These are phyloP conservation scores for Ustilago crameri DNA, from an alignment of 1,284 basidiomycete species.

Conservation along the genomic window DNA sequence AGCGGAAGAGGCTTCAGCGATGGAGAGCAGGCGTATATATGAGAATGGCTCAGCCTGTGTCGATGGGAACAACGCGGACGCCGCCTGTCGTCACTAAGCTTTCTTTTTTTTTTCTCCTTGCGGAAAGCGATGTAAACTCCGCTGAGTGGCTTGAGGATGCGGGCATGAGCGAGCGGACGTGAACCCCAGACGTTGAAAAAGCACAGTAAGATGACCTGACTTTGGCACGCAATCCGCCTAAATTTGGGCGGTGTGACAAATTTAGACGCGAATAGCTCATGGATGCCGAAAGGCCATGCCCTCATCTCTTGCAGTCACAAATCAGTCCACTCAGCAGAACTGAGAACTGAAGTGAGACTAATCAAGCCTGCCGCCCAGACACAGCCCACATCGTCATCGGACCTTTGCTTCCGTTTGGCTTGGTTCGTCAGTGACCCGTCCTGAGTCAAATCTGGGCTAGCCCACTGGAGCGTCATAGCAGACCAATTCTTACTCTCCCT, in stretches of 20 bases:
- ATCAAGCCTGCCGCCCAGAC: background rate
- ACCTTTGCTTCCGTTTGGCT: slow-evolving; percentile 9
- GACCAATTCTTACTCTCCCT: too few species aligned
- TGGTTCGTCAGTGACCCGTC: too few species aligned
- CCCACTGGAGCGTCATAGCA: too few species aligned
- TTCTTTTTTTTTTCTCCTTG: slow-evolving; percentile 1
- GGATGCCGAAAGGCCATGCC: slow-evolving; percentile 3
- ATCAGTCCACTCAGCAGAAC: background rate
- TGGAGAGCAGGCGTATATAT: slow-evolving; percentile 4
- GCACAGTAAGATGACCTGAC: slow-evolving; percentile 36
- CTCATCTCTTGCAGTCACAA: background rate
- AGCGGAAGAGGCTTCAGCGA: background rate
- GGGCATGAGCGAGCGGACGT: too few species aligned
- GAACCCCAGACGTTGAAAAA: background rate
- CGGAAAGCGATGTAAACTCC: slow-evolving; percentile 13
- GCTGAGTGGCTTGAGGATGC: slow-evolving; percentile 25
- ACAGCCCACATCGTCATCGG: slow-evolving; percentile 19
- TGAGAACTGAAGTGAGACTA: too few species aligned
- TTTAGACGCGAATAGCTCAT: slow-evolving; percentile 4
- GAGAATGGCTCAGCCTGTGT: background rate
- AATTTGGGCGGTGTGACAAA: slow-evolving; percentile 13
- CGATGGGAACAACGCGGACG: background rate
- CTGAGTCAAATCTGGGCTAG: too few species aligned
- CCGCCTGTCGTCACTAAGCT: slow-evolving; percentile 1
- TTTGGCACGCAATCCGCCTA: slow-evolving; percentile 12